phyloP scores from a whole-genome alignment of 2,329 filamentous ascomycete species.

The Biscogniauxia sp. region DNA sequence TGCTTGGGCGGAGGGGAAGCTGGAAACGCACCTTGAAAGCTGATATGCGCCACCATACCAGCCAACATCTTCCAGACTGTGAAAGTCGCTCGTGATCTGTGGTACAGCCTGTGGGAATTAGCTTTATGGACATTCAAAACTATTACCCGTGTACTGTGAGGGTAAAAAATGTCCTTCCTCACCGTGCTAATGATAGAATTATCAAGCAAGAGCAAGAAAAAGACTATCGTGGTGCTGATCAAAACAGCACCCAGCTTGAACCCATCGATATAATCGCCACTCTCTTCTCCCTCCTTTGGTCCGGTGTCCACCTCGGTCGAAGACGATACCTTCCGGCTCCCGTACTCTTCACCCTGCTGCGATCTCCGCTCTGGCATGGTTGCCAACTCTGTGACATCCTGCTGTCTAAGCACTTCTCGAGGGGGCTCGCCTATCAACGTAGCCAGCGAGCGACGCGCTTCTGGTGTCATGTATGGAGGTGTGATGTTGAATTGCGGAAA shows the following conservation, averaged over 20 bases:
- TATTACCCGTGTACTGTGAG: background rate
- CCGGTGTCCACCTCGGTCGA: background rate
- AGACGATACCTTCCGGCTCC: background rate
- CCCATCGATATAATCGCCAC: conserved; percentile 26
- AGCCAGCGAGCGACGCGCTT: background rate
- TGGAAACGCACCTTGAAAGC: conserved; percentile 38
- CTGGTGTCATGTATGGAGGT: background rate
- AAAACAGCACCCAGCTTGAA: conserved; percentile 27
- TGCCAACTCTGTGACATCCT: background rate
- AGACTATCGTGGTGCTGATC: conserved; percentile 38
- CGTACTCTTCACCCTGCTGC: background rate
- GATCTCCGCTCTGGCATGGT: background rate
- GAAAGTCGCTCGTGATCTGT: conserved; percentile 48
- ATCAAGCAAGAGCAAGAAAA: conserved; percentile 50
- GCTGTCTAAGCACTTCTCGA: background rate
- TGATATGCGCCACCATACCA: conserved; percentile 55
- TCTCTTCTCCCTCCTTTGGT: conserved; percentile 18
- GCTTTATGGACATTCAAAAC: background rate
- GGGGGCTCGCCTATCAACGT: background rate
- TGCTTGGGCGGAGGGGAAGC: conserved; percentile 21
- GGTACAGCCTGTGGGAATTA: conserved; percentile 41
- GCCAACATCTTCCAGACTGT: conserved; percentile 50
- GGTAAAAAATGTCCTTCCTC: conserved; percentile 12
- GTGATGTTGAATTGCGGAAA: background rate
- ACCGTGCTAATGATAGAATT: conserved; percentile 53